Conservation (phyloP, 2,329 filamentous ascomycete species). For the Fusarium proliferatum region DNA sequence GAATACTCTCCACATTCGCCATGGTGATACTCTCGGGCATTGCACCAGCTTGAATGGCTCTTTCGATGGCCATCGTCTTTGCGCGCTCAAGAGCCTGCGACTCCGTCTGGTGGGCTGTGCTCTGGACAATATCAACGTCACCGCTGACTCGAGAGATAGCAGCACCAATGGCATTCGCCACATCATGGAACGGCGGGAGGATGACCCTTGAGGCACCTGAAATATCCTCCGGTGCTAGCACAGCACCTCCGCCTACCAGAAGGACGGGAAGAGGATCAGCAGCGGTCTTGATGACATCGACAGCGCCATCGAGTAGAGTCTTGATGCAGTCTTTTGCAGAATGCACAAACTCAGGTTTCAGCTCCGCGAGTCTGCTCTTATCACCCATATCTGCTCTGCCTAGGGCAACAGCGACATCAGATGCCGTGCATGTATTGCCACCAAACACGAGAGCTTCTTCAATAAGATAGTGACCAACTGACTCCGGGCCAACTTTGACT, state of each 20-base stretch:
- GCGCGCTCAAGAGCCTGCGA: not conserved
- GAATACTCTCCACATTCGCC: not conserved
- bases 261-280: not conserved
- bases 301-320: not conserved
- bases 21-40: not conserved
- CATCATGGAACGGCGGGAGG: slow-evolving; percentile 49
- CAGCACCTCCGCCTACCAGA: slow-evolving; percentile 56
- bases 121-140: not conserved
- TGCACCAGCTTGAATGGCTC: not conserved
- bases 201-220: slow-evolving; percentile 51
- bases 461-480: not conserved
- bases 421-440: not conserved
- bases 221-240: slow-evolving; percentile 53
- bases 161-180: slow-evolving; percentile 62
- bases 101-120: not conserved
- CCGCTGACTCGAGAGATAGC: slow-evolving; percentile 50
- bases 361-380: not conserved
- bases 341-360: not conserved
- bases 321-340: not conserved
- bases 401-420: not conserved
- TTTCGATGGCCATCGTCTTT: not conserved
- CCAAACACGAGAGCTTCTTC: slow-evolving; percentile 6
- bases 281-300: slow-evolving; percentile 11
- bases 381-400: slow-evolving; percentile 6
- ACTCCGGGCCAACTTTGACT: not conserved